phyloP scores from a whole-genome alignment of 176 grass and related monocot genomes.

The Avena insularis region DNA sequence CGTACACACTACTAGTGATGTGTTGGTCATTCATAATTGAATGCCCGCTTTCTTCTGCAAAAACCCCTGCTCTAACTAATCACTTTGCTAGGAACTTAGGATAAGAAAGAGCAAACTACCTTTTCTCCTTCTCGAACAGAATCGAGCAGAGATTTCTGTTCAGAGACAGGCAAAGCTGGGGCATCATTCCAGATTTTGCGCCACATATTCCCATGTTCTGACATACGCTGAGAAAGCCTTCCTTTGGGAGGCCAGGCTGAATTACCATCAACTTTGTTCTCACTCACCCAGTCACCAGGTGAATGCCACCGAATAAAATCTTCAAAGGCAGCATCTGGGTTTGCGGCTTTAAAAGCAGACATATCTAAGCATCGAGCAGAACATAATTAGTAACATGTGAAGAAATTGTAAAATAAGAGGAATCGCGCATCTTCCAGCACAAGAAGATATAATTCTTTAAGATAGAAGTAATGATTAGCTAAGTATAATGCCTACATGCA shows the following conservation, averaged over 20 bases:
- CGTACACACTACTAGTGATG: background rate
- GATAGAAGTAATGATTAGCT: slow-evolving; percentile 11
- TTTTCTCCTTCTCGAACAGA: slow-evolving; percentile 96
- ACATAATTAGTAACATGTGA: slow-evolving; percentile 41
- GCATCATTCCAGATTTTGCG: slow-evolving; percentile 95
- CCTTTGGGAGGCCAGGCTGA: slow-evolving; percentile 82
- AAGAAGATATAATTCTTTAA: slow-evolving; percentile 35
- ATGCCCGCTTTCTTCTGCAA: background rate
- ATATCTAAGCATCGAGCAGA: slow-evolving; percentile 69
- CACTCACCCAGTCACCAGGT: slow-evolving; percentile 89
- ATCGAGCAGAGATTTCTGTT: slow-evolving; percentile 90
- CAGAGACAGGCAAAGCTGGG: slow-evolving; percentile 74
- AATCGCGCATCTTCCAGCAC: background rate
- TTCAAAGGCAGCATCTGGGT: slow-evolving; percentile 91
- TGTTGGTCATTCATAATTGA: slow-evolving; percentile 22
- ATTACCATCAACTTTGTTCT: slow-evolving; percentile 51
- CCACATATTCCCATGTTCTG: slow-evolving; percentile 92
- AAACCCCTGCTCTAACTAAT: background rate
- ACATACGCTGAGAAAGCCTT: slow-evolving; percentile 91
- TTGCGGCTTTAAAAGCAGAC: slow-evolving; percentile 99
- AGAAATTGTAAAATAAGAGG: slow-evolving; percentile 7
- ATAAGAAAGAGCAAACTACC: slow-evolving; percentile 50
- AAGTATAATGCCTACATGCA: slow-evolving; percentile 19
- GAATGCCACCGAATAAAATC: slow-evolving; percentile 99
- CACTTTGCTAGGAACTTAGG: background rate